Evolutionary conservation across 2,329 filamentous ascomycete species (phyloP).

Genomic region (Talaromyces atroroseus): DNA sequence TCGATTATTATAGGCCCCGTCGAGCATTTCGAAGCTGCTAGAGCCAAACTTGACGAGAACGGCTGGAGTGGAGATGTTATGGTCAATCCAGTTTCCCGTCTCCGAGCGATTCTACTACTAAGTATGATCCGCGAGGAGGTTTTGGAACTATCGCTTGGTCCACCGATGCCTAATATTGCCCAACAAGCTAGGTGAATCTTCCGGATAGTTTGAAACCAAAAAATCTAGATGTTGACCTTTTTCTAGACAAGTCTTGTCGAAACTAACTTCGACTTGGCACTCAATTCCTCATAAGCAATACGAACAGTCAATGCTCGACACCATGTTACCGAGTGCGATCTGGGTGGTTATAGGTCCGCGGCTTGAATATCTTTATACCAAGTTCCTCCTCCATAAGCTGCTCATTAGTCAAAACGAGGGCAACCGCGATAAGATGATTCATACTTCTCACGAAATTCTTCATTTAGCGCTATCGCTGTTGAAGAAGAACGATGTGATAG

Average conservation of each 20-base stretch:
- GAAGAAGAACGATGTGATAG: background rate
- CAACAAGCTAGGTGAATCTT: constrained; percentile 1
- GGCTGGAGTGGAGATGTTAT: constrained; percentile 6
- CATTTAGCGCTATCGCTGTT: background rate
- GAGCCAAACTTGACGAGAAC: constrained; percentile 3
- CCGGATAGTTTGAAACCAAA: background rate
- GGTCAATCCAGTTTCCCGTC: background rate
- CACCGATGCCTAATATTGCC: background rate
- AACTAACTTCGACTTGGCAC: background rate
- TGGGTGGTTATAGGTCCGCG: background rate
- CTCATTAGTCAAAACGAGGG: background rate
- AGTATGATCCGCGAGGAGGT: constrained; percentile 5
- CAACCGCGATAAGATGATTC: background rate
- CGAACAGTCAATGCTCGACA: background rate
- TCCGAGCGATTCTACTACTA: constrained; percentile 1
- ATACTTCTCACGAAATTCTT: background rate
- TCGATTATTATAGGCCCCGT: background rate
- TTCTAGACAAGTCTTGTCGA: background rate
- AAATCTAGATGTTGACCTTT: background rate
- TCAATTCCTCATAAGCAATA: background rate
- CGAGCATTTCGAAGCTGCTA: background rate
- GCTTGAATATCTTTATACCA: background rate
- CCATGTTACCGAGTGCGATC: background rate
- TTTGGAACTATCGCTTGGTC: constrained; percentile 7
- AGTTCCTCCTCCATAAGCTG: background rate